Evolutionary conservation across 345 rosid species (phyloP), one percentile per base, ranked within the genome.

Genomic region (Cardamine occulta): DNA sequence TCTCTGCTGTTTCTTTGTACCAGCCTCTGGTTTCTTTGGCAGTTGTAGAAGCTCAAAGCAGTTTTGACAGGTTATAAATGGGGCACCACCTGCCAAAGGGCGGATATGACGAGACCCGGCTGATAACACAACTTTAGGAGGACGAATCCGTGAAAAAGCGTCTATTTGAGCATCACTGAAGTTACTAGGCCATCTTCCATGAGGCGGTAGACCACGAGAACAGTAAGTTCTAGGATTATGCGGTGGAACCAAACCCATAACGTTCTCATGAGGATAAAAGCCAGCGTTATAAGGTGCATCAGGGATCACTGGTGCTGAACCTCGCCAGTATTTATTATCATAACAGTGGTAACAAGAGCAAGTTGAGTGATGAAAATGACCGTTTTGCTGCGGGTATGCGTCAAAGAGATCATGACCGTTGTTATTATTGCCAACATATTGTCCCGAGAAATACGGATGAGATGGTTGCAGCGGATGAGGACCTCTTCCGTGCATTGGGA

Each of bases 51-150:
- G 81, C 77, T 88, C 95, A 75, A 86, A 86, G 82, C 98, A 94
- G 83, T 88, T 84, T 48, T 75, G 81, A 77, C 98, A 94, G 0
- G 86, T 80, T 51, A 90, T 58, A 77, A 91, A 94, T 3, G 98
- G 98, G 48, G 98, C 93, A 37, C 90, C 98, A 37, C 93, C 90
- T 42, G 80, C 86, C 42, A 90, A 77, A 26, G 98, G 96, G 72
- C 70, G 88, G 64, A 80, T 81, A 55, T 48, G 85, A 12, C 81
- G 83, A n/a, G 85, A 79, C 28, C 84, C 80, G 54, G 80, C 79
- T 34, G 87, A 77, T 82, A 86, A 63, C 7, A 84, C 86, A 60
- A 79, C 88, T 70, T 81, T 88, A 15, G 80, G 86, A 58, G 96
- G 90, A 63, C 74, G 84, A 72, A 67, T 63, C n/a, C 74, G 88